phyloP scores from a whole-genome alignment of 2,329 filamentous ascomycete species.

The Didymosphaeria variabile region DNA sequence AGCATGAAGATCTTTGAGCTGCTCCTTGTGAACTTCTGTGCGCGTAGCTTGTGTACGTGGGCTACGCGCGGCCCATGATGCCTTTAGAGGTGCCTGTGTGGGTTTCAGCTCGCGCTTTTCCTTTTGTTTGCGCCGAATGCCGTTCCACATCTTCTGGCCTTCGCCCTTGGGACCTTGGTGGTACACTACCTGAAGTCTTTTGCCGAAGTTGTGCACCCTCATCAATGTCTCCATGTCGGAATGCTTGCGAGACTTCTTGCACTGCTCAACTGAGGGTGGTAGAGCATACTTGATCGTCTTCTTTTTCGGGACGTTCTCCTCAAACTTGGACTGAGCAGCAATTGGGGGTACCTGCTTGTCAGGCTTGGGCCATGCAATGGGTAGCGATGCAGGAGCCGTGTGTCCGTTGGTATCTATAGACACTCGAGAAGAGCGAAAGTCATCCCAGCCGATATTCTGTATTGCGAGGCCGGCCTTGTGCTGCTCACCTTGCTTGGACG shows the following conservation, averaged over 20 bases:
- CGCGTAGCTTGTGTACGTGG: not conserved
- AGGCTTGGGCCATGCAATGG: not conserved
- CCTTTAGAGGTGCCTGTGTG: not conserved
- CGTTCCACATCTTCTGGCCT: conserved; percentile 34
- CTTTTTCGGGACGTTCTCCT: not conserved
- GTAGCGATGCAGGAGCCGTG: not conserved
- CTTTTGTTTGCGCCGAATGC: conserved; percentile 23
- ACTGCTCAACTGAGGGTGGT: not conserved
- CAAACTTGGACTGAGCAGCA: not conserved
- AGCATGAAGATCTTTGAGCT: conserved; percentile 1
- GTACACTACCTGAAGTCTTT: conserved; percentile 24
- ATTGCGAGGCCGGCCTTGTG: not conserved
- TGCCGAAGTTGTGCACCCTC: not conserved
- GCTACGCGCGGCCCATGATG: not conserved
- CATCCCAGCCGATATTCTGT: conserved; percentile 1
- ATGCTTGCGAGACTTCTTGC: not conserved
- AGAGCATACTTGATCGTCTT: not conserved
- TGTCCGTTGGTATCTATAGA: not conserved
- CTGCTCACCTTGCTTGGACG: not conserved
- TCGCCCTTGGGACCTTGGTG: conserved; percentile 36
- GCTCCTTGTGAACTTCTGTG: not conserved
- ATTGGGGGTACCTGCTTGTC: not conserved
- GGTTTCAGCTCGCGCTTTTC: conserved; percentile 13
- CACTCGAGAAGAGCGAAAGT: not conserved
- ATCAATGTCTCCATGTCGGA: not conserved